A percentile compares a stretch with the other conserved stretches of the same genome.
phyloP scores from a whole-genome alignment of 1,139 yeast genomes.

The Scheffersomyces parashehatae region DNA sequence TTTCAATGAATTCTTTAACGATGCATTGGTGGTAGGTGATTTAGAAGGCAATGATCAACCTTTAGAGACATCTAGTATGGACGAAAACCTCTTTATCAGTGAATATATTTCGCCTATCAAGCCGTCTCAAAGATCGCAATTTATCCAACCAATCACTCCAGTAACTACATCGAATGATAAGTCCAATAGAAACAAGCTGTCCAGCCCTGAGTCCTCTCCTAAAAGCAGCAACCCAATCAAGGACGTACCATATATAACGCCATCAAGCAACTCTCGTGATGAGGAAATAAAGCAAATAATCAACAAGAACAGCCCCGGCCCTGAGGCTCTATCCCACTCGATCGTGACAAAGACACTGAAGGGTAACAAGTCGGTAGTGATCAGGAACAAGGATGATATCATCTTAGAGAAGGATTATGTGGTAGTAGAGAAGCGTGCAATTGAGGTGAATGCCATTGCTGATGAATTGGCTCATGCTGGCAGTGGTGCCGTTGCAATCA shows the following conservation, averaged over 20 bases:
- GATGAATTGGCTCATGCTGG: conserved; percentile 82
- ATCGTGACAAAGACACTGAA: conserved; percentile 17
- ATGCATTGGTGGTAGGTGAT: conserved; percentile 52
- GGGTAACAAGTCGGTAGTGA: conserved; percentile 12
- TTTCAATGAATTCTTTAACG: conserved; percentile 80
- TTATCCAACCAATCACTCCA: conserved; percentile 16
- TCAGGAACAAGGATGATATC: conserved; percentile 39
- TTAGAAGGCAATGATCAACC: conserved; percentile 54
- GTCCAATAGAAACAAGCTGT: neutral
- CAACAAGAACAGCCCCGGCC: conserved; percentile 44
- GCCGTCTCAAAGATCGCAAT: conserved; percentile 17
- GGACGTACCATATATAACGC: neutral
- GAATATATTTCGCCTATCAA: conserved; percentile 62
- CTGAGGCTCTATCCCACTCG: conserved; percentile 29
- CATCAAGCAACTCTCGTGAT: conserved; percentile 28
- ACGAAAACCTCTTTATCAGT: conserved; percentile 78
- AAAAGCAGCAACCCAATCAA: conserved; percentile 1
- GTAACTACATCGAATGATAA: neutral
- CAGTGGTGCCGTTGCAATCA: conserved; percentile 53
- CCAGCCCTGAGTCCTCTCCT: conserved; percentile 2
- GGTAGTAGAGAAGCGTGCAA: conserved; percentile 90
- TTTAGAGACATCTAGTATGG: conserved; percentile 67
- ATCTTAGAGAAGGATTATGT: conserved; percentile 81
- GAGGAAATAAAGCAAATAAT: conserved; percentile 48
- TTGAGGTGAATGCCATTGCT: conserved; percentile 92